A percentile compares a stretch with the other conserved stretches of the same genome.
phyloP scores from a whole-genome alignment of 2,329 filamentous ascomycete species.

The Helotiales sp. region DNA sequence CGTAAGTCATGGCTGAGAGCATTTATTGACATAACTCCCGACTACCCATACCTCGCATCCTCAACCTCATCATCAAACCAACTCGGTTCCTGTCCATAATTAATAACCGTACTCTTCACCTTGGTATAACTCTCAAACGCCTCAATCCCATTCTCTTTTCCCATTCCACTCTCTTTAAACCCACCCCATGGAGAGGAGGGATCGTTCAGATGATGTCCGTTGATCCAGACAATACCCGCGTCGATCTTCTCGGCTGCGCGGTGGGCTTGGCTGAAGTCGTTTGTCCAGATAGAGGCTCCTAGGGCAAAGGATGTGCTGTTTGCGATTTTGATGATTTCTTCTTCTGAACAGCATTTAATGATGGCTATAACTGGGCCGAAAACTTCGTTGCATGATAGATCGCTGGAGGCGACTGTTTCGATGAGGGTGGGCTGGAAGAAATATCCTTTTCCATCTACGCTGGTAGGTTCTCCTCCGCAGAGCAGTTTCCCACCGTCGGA shows the following conservation, averaged over 20 bases:
- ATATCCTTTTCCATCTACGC: conserved; percentile 55
- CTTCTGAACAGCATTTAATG: conserved; percentile 82
- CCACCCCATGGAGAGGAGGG: conserved; percentile 54
- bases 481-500: conserved; percentile 41
- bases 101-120: conserved; percentile 68
- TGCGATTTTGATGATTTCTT: conserved; percentile 79
- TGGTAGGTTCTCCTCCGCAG: conserved; percentile 50
- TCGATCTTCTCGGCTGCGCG: conserved; percentile 68
- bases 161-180: conserved; percentile 55
- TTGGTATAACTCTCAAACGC: conserved; percentile 59
- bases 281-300: conserved; percentile 87
- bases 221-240: conserved; percentile 82
- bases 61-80: conserved; percentile 65
- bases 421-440: conserved; percentile 90
- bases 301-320: conserved; percentile 82
- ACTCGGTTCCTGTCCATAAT: conserved; percentile 54
- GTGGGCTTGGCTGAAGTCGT: conserved; percentile 56
- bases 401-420: conserved; percentile 78
- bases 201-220: conserved; percentile 63
- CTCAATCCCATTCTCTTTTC: conserved; percentile 70
- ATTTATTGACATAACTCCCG: too few relatives aligned
- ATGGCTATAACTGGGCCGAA: conserved; percentile 90
- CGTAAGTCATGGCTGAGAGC: too few relatives aligned
- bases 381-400: conserved; percentile 81
- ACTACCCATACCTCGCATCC: conserved; percentile 60